Conservation (phyloP, 305 asterid species). For the Andrographis paniculata region DNA sequence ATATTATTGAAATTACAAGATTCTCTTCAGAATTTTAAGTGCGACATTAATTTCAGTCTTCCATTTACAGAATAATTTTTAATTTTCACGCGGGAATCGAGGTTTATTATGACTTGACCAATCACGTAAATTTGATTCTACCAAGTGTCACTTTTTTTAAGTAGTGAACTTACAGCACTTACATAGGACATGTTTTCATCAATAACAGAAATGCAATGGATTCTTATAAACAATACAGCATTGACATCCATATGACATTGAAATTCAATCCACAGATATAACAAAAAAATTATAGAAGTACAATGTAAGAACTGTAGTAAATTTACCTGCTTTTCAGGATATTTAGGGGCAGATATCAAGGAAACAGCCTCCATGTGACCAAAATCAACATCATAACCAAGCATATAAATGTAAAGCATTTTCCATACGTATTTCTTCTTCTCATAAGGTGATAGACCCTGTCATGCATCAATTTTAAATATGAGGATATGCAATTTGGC, state of each 20-base stretch:
- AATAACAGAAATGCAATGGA: no score
- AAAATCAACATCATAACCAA: conserved; percentile 98
- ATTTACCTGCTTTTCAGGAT: conserved; percentile 97
- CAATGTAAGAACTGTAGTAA: background rate
- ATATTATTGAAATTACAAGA: background rate
- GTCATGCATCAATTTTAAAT: conserved; percentile 15
- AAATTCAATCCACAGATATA: background rate
- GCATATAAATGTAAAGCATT: conserved; percentile 97
- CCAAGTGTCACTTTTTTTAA: no score
- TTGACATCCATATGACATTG: background rate
- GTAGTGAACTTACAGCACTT: no score
- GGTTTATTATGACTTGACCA: no score
- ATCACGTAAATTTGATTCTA: no score
- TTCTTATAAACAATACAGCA: no score
- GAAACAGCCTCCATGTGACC: conserved; percentile 99
- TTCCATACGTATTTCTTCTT: conserved; percentile 99
- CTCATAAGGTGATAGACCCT: conserved; percentile 91
- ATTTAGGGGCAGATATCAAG: conserved; percentile 95
- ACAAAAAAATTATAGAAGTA: background rate
- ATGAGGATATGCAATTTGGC: conserved; percentile 6
- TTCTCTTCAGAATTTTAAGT: conserved; percentile 1
- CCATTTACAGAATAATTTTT: no score
- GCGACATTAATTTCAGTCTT: no score
- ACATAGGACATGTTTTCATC: no score
- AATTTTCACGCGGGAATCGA: no score